Conservation (phyloP, 805 yeast species). For the Debaryomyces hansenii region DNA sequence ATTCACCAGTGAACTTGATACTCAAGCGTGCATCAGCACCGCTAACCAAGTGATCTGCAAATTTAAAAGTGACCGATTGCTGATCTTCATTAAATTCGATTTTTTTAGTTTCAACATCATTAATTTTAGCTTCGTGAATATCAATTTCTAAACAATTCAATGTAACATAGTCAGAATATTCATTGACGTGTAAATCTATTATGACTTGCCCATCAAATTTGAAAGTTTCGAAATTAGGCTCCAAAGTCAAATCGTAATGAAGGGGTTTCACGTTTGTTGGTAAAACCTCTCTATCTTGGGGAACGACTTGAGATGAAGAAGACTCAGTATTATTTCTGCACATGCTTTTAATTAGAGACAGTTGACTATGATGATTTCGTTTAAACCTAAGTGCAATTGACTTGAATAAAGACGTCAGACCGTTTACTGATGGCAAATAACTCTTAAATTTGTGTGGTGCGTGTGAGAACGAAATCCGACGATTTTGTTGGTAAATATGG, state of each 20-base stretch:
- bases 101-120: conserved; percentile 22
- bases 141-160: conserved; percentile 69
- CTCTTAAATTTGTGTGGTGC: not conserved
- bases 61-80: conserved; percentile 40
- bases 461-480: not conserved
- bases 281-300: conserved; percentile 38
- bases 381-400: not conserved
- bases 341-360: conserved; percentile 5
- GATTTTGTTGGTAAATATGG: not conserved
- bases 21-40: conserved; percentile 45
- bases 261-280: conserved; percentile 44
- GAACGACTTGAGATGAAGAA: conserved; percentile 10
- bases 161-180: conserved; percentile 44
- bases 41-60: conserved; percentile 31
- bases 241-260: conserved; percentile 41
- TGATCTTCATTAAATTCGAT: conserved; percentile 35
- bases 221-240: conserved; percentile 52
- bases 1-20: conserved; percentile 57
- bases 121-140: conserved; percentile 47
- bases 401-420: not conserved
- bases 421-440: not conserved
- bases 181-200: conserved; percentile 56
- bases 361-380: not conserved
- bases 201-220: conserved; percentile 56
- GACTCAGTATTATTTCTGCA: conserved; percentile 11